Evolutionary conservation across 768 basidiomycete genomes (phyloP), one percentile per base, ranked within the genome.

Genomic region (Pulveroboletus sp.): DNA sequence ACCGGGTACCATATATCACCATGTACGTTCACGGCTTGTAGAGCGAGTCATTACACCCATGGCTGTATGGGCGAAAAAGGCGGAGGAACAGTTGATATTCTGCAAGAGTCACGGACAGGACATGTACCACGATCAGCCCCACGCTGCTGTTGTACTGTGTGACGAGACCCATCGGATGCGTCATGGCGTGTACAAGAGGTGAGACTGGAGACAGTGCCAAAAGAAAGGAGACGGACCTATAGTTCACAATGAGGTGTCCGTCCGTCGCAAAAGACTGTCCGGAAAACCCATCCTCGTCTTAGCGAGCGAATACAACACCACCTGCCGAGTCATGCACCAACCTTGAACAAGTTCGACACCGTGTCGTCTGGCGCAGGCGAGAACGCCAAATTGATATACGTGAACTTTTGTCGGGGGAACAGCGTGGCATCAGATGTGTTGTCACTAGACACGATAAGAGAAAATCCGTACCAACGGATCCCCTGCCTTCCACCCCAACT

Each of bases 211-310:
- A 24, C 21, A 6, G 6, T 28, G 15, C n/a, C n/a, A 9, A 27
- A 27, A 11, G 4, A n/a, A 18, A 8, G 6, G 2, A 8, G 15
- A 57, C 76, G 55, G 42, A 83, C 90, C 88, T 91, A 64, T 93
- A 94, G 67, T 94, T 93, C 33, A 94, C 91, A 63, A 93, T 92
- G 57, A 94, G 75, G 67, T 91, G 89, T 0, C 86, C 86, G 57
- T 93, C 90, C 0, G 92, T 93, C 3, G 84, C 80, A 65, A 92
- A 93, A 33, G 87, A 90, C 88, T 90, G 31, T 8, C 1, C 43
- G 14, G 14, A 18, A 30, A 38, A 8, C 1, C 8, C 18, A 21
- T 33, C 9, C n/a, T 5, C 6, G 43, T 31, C 24, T 57, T 10
- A 49, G 40, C 47, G 28, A 44, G 15, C 43, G 39, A 46, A 35